phyloP scores from a whole-genome alignment of 495 filamentous ascomycete species.

The Cenococcum geophilum region DNA sequence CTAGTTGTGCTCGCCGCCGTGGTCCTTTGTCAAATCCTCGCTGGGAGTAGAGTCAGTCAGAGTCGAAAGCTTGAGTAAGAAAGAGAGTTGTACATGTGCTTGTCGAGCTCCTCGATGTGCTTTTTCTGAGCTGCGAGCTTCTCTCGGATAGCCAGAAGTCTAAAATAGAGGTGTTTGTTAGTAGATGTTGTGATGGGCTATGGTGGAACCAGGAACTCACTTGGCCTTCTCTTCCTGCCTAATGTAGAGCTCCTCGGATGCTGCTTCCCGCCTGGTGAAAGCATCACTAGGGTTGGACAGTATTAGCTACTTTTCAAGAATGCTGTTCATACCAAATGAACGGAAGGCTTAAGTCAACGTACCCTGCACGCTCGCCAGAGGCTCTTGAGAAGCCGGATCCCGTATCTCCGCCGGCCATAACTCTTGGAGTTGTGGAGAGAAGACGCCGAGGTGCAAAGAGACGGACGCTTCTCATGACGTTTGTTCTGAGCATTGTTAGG shows the following conservation, averaged over 20 bases:
- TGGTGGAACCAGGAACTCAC: constrained; percentile 39
- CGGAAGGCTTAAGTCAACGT: constrained; percentile 10
- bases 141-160: constrained; percentile 58
- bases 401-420: constrained; percentile 44
- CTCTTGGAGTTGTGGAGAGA: constrained; percentile 34
- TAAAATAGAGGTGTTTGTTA: constrained; percentile 25
- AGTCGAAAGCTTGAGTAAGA: background rate
- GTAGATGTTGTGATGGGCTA: background rate
- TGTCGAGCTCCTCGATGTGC: constrained; percentile 63
- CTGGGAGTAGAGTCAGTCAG: constrained; percentile 12
- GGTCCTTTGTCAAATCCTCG: constrained; percentile 24
- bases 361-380: constrained; percentile 41
- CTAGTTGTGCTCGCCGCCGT: constrained; percentile 7
- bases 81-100: constrained; percentile 27
- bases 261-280: constrained; percentile 86
- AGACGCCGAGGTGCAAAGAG: constrained; percentile 26
- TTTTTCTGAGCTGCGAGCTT: constrained; percentile 74
- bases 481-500: constrained; percentile 27
- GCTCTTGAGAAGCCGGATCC: constrained; percentile 44
- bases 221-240: constrained; percentile 78
- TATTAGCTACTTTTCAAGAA: background rate
- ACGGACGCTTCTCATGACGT: constrained; percentile 22
- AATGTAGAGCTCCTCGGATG: constrained; percentile 78
- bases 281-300: constrained; percentile 55
- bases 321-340: background rate